These are phyloP conservation scores for Suillus brevipes DNA, from an alignment of 768 basidiomycete genomes.

Conservation along the genomic window DNA sequence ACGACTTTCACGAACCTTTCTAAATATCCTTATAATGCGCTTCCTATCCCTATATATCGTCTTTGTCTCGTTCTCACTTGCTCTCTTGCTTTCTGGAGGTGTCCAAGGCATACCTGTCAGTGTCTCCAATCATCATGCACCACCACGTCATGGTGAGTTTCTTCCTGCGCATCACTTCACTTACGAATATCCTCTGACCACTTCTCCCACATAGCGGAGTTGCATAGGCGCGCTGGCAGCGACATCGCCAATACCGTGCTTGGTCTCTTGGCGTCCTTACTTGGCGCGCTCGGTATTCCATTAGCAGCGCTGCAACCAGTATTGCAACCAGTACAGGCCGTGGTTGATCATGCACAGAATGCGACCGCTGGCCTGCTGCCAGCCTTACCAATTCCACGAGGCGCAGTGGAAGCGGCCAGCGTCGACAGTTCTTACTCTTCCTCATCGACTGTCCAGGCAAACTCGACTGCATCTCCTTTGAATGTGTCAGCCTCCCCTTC, in stretches of 20 bases:
- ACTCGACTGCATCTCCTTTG: not conserved
- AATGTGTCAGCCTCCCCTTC: not conserved
- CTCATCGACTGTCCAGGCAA: not conserved
- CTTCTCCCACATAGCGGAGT: not conserved
- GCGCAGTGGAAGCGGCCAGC: not conserved
- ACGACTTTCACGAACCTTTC: not conserved
- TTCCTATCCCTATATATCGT: slow-evolving; percentile 16
- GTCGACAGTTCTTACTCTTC: not conserved
- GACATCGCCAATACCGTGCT: not conserved
- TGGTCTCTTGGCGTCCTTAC: fast-evolving
- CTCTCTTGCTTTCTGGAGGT: slow-evolving; percentile 14
- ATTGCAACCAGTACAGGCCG: not conserved
- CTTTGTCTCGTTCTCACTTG: slow-evolving; percentile 21
- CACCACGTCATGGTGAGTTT: not conserved
- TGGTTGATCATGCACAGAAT: not conserved
- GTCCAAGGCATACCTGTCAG: slow-evolving; percentile 20
- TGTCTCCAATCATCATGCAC: not conserved
- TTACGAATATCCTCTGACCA: not conserved
- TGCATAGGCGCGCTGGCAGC: not conserved
- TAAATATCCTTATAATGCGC: slow-evolving; percentile 26
- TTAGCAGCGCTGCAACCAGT: not conserved
- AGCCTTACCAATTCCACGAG: not conserved
- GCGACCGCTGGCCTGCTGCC: not conserved
- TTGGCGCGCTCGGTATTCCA: not conserved
- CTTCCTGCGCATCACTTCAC: not conserved